These are phyloP conservation scores for Tremellales sp. DNA, from an alignment of 1,284 basidiomycete genomes.

Conservation along the genomic window DNA sequence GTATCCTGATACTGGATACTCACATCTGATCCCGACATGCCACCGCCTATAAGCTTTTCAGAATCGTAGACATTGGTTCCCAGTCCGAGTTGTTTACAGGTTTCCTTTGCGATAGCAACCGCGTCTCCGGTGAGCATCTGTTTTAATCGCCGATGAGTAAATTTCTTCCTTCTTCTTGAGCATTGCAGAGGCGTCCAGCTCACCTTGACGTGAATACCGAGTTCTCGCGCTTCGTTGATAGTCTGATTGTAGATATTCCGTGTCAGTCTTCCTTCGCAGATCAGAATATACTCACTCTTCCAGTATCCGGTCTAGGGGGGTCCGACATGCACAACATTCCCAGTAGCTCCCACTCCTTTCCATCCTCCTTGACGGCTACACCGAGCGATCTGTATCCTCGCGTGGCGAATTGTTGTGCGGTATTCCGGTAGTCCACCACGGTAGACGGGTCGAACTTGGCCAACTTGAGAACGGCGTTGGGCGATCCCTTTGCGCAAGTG, in stretches of 20 bases:
- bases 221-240: constrained; percentile 54
- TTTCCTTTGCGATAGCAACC: constrained; percentile 58
- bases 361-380: constrained; percentile 54
- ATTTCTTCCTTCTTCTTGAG: background rate
- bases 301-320: constrained; percentile 56
- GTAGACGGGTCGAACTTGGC: constrained; percentile 49
- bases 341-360: constrained; percentile 53
- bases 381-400: constrained; percentile 57
- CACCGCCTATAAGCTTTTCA: constrained; percentile 55
- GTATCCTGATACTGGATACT: background rate
- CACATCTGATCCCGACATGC: constrained; percentile 54
- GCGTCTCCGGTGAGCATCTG: constrained; percentile 59
- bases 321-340: constrained; percentile 53
- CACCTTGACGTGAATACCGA: constrained; percentile 55
- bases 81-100: constrained; percentile 53
- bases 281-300: constrained; percentile 20
- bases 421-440: constrained; percentile 51
- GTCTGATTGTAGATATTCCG: too few species aligned
- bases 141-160: background rate
- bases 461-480: constrained; percentile 57
- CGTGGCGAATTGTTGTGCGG: constrained; percentile 51
- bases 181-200: background rate
- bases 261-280: background rate
- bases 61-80: constrained; percentile 58
- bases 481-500: constrained; percentile 57